phyloP scores from a whole-genome alignment of 2,329 filamentous ascomycete species.

The Cytospora piceae region DNA sequence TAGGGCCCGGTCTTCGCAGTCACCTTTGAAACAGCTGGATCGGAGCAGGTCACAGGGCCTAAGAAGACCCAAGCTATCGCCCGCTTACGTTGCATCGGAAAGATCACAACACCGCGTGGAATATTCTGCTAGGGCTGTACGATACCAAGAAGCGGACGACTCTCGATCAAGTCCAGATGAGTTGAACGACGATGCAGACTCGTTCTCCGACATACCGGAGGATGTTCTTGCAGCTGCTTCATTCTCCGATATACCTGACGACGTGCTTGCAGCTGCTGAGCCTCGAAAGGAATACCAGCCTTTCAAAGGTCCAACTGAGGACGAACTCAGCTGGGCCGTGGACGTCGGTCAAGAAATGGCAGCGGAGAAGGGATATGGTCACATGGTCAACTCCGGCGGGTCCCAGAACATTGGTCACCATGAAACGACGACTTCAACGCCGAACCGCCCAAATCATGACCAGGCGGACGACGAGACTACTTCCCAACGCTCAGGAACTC shows the following conservation, averaged over 20 bases:
- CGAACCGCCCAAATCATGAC: neutral
- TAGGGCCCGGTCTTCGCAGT: neutral
- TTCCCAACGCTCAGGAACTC: constrained; percentile 21
- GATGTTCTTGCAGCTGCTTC: constrained; percentile 55
- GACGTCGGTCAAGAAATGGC: constrained; percentile 9
- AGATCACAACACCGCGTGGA: neutral
- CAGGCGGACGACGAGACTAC: constrained; percentile 16
- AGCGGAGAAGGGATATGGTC: neutral
- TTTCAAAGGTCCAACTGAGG: constrained; percentile 28
- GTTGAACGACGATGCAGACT: constrained; percentile 53
- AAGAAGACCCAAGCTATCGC: neutral
- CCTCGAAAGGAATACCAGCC: constrained; percentile 18
- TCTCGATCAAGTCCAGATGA: constrained; percentile 33
- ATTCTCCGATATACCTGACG: constrained; percentile 61
- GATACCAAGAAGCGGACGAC: neutral
- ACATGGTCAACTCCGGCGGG: neutral
- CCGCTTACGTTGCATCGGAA: neutral
- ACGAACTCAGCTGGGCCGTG: constrained; percentile 38
- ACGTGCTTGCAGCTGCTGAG: constrained; percentile 51
- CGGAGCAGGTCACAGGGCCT: neutral
- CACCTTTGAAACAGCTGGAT: neutral
- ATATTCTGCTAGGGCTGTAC: neutral
- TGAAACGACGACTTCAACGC: constrained; percentile 4
- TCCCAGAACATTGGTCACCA: neutral
- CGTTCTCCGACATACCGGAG: constrained; percentile 61